These are phyloP conservation scores for Ganoderma lucidum DNA, from an alignment of 1,284 basidiomycete genomes.

Conservation along the genomic window DNA sequence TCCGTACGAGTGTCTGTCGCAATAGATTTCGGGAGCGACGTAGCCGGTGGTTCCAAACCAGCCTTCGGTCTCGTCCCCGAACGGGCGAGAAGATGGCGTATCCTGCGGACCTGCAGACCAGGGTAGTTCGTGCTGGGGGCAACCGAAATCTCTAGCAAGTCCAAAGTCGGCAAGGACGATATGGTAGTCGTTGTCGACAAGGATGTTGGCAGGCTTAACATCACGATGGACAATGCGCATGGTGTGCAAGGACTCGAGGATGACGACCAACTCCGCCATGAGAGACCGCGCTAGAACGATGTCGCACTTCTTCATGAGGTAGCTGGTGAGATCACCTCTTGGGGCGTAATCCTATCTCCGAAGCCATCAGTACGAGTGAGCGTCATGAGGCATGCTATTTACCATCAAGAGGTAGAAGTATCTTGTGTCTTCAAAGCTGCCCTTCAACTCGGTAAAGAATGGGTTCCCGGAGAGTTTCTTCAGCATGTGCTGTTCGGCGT, in stretches of 20 bases:
- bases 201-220: conserved; percentile 2
- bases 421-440: conserved; percentile 2
- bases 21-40: conserved; percentile 45
- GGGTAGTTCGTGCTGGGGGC: background rate
- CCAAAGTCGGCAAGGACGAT: background rate
- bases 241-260: background rate
- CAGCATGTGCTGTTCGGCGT: background rate
- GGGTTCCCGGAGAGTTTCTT: background rate
- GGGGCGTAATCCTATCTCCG: background rate
- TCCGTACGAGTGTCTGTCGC: conserved; percentile 53
- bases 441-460: background rate
- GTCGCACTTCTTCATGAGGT: conserved; percentile 4
- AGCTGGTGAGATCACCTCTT: background rate
- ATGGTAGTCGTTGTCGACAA: conserved; percentile 4
- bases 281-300: background rate
- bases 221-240: background rate
- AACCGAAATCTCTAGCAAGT: background rate
- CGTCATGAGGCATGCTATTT: background rate
- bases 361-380: background rate
- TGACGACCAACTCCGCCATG: background rate
- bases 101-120: background rate
- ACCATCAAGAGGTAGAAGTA: conserved; percentile 8
- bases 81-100: background rate
- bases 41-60: conserved; percentile 3
- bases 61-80: background rate